Evolutionary conservation across 2,329 filamentous ascomycete species (phyloP).

Genomic region (Raffaelea arxii): DNA sequence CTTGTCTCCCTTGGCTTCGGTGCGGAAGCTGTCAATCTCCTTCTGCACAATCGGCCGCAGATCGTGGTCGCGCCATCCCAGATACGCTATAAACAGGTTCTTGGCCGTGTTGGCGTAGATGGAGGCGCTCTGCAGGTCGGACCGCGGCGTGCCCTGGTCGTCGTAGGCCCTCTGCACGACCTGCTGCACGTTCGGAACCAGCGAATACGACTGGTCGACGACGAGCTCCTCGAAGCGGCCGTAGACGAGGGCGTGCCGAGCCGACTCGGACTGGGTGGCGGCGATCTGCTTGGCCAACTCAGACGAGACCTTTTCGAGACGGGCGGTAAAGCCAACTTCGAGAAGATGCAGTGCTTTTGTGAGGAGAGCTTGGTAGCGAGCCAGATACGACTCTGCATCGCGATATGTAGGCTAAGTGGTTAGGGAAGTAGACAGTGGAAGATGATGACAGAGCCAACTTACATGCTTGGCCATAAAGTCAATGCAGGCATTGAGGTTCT

Average conservation of each 20-base stretch:
- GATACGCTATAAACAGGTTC: conserved; percentile 45
- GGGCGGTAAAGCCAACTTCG: conserved; percentile 45
- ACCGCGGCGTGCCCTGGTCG: conserved; percentile 34
- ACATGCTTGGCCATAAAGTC: conserved; percentile 86
- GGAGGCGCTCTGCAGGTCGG: conserved; percentile 33
- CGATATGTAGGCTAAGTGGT: conserved; percentile 79
- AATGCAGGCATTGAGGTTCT: conserved; percentile 80
- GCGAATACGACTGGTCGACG: conserved; percentile 40
- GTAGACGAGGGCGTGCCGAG: conserved; percentile 49
- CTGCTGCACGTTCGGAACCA: conserved; percentile 46
- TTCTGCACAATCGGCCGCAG: conserved; percentile 42
- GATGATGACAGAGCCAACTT: conserved; percentile 20
- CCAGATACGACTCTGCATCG: conserved; percentile 79
- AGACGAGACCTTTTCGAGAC: conserved; percentile 41
- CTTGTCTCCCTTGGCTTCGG: conserved; percentile 42
- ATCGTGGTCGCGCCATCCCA: conserved; percentile 42
- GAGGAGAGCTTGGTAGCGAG: conserved; percentile 75
- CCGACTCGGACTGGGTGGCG: conserved; percentile 47
- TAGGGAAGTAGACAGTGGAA: background rate
- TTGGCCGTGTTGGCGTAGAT: conserved; percentile 44
- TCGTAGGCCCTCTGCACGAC: conserved; percentile 43
- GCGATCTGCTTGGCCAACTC: conserved; percentile 46
- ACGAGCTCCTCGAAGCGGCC: conserved; percentile 51
- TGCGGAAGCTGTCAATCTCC: conserved; percentile 44
- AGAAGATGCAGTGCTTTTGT: conserved; percentile 54